Conservation (phyloP, 129 eudicot genomes). For the Kitagawia praeruptora region DNA sequence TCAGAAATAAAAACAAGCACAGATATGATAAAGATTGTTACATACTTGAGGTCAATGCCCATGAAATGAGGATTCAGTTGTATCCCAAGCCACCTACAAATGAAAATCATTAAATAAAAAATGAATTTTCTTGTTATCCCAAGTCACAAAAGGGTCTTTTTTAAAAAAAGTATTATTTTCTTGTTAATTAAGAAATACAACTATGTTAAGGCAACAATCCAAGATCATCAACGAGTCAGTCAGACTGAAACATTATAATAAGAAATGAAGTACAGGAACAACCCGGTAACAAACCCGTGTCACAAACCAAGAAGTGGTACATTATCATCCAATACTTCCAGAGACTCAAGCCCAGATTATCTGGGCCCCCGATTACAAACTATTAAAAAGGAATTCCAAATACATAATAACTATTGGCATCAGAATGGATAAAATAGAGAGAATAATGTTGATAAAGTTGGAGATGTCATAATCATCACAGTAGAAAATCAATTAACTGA, state of each 20-base stretch:
- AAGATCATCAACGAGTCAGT: neutral
- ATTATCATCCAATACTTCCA: neutral
- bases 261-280: too few relatives aligned
- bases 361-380: neutral
- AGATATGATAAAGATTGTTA: conserved; percentile 2
- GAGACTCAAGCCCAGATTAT: neutral
- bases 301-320: too few relatives aligned
- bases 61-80: conserved; percentile 89
- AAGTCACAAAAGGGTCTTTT: too few relatives aligned
- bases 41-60: conserved; percentile 99
- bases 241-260: neutral
- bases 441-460: neutral
- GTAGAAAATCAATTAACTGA: neutral
- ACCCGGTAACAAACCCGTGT: too few relatives aligned
- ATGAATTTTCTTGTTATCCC: neutral
- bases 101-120: neutral
- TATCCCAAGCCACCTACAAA: conserved; percentile 90
- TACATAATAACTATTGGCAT: neutral
- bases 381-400: neutral
- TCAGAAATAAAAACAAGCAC: too few relatives aligned
- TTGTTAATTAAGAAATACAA: neutral
- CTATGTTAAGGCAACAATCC: neutral
- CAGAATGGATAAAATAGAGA: neutral
- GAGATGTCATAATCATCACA: neutral
- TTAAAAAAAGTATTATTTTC: too few relatives aligned